phyloP scores from a whole-genome alignment of 371 early-diverging fungal species.

The Rhizomucor pusillus region DNA sequence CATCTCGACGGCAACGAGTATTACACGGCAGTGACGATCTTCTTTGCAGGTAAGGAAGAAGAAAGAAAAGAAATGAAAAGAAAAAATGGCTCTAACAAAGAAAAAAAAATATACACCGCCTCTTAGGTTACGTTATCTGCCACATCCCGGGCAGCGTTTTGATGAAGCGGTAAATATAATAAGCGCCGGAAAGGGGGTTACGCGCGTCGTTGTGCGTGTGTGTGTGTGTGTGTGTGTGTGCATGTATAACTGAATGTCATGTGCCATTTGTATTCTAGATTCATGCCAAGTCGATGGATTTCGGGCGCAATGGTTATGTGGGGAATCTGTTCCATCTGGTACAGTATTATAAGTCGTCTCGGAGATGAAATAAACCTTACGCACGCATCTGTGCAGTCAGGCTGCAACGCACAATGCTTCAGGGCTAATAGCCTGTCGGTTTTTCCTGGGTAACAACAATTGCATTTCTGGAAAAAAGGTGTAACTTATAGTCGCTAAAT shows the following conservation, averaged over 20 bases:
- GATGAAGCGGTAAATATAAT: conserved; percentile 21
- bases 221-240: no score
- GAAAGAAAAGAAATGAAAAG: no score
- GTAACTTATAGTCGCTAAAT: no score
- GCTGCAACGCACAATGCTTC: conserved; percentile 46
- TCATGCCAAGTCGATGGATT: conserved; percentile 35
- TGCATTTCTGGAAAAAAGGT: no score
- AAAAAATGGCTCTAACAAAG: not conserved
- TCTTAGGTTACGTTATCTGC: conserved; percentile 28
- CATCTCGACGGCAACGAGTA: conserved; percentile 35
- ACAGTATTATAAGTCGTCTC: no score
- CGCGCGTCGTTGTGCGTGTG: no score
- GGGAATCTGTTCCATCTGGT: conserved; percentile 43
- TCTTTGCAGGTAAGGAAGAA: conserved; percentile 31
- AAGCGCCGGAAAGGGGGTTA: no score
- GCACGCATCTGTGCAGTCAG: conserved; percentile 46
- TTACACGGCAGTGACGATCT: conserved; percentile 39
- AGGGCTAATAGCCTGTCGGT: conserved; percentile 53
- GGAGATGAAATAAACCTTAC: no score
- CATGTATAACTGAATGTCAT: no score
- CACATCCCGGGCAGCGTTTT: conserved; percentile 27
- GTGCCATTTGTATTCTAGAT: conserved; percentile 6
- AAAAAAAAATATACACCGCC: no score
- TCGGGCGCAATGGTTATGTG: conserved; percentile 38
- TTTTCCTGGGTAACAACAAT: no score